Percentiles rank a stretch among this genome's conserved stretches.
These are phyloP conservation scores for Paraphoma sp. DNA, from an alignment of 2,329 filamentous ascomycete genomes.

Conservation along the genomic window DNA sequence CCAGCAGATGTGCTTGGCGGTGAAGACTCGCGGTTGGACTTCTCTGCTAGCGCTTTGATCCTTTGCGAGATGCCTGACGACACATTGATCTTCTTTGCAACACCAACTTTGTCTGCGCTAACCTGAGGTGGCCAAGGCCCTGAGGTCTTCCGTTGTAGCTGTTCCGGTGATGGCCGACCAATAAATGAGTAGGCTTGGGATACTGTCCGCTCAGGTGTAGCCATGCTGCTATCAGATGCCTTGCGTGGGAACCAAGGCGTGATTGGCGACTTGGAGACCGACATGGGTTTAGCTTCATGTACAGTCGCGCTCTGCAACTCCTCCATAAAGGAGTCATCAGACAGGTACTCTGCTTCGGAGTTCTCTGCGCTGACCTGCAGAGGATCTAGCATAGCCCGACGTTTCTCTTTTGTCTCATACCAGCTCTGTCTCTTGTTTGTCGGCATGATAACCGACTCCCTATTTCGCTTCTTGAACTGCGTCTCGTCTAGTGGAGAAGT, in stretches of 20 bases:
- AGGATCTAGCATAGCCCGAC: constrained; percentile 49
- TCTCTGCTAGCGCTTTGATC: constrained; percentile 89
- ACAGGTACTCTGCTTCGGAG: constrained; percentile 59
- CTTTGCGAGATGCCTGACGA: constrained; percentile 91
- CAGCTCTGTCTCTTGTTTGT: constrained; percentile 30
- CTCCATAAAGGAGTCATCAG: constrained; percentile 85
- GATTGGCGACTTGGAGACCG: constrained; percentile 77
- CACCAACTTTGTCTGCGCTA: constrained; percentile 30
- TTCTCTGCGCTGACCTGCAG: constrained; percentile 47
- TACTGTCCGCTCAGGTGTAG: constrained; percentile 37
- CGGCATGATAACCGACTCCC: constrained; percentile 38
- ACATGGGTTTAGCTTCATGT: constrained; percentile 81
- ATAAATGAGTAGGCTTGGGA: constrained; percentile 45
- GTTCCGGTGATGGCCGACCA: constrained; percentile 37
- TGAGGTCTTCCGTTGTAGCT: constrained; percentile 34
- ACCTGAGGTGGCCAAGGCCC: constrained; percentile 39
- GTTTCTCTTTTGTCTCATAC: constrained; percentile 45
- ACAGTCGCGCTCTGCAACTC: constrained; percentile 83
- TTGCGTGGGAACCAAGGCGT: constrained; percentile 64
- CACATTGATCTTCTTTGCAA: constrained; percentile 78
- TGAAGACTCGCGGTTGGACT: constrained; percentile 61
- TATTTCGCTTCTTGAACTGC: constrained; percentile 28
- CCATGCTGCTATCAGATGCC: constrained; percentile 27
- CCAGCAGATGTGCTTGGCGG: constrained; percentile 27
- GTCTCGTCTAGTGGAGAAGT: constrained; percentile 18